Evolutionary conservation across 345 rosid species (phyloP).

Genomic region (Clarkia xantiana): DNA sequence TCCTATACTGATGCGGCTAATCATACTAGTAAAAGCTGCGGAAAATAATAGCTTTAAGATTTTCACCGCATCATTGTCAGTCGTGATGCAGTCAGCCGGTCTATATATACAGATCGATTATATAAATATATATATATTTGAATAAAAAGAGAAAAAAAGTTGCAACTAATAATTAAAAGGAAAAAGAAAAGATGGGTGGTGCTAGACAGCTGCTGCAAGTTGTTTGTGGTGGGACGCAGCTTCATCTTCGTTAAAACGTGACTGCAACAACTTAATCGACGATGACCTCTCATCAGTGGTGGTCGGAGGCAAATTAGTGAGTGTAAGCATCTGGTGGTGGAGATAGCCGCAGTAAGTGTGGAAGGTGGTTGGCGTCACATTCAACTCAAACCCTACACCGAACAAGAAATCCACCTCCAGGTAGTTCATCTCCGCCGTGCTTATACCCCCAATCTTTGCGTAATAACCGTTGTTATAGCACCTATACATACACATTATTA

Average conservation of each 20-base stretch:
- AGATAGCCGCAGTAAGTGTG: slow-evolving; percentile 49
- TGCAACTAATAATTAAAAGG: too few species aligned
- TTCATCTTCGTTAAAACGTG: slow-evolving; percentile 54
- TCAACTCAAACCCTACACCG: slow-evolving; percentile 62
- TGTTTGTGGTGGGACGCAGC: slow-evolving; percentile 50
- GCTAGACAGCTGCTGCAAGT: slow-evolving; percentile 60
- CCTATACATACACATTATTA: slow-evolving; percentile 11
- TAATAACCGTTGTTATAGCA: slow-evolving; percentile 84
- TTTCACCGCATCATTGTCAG: too few species aligned
- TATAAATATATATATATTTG: too few species aligned
- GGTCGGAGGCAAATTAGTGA: slow-evolving; percentile 24
- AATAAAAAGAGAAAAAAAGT: too few species aligned
- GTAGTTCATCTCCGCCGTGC: slow-evolving; percentile 69
- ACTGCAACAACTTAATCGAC: slow-evolving; percentile 15
- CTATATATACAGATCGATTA: too few species aligned
- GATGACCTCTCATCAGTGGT: slow-evolving; percentile 14
- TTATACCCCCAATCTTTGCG: slow-evolving; percentile 91
- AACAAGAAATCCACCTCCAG: slow-evolving; percentile 80
- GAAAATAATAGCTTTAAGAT: too few species aligned
- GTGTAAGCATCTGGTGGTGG: slow-evolving; percentile 40
- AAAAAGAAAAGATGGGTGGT: too few species aligned
- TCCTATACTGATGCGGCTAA: too few species aligned
- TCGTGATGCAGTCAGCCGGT: too few species aligned
- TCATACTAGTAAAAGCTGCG: too few species aligned
- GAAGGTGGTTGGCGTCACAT: slow-evolving; percentile 69